These are phyloP conservation scores for Pseudotsuga menziesii DNA, from an alignment of 75 land plant species.

Conservation along the genomic window DNA sequence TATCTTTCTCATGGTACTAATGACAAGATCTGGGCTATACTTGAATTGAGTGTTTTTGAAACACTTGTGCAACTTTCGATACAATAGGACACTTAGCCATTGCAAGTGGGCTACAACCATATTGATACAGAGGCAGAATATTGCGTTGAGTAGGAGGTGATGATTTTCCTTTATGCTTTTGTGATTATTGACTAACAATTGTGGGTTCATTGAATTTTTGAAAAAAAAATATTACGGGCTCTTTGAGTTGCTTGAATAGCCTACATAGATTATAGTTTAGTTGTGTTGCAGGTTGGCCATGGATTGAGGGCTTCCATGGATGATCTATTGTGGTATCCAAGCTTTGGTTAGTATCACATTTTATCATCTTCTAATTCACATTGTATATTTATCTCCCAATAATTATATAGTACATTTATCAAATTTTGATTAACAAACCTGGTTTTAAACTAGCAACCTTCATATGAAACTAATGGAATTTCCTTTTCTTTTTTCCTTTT, in stretches of 20 bases:
- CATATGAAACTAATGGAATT: too few relatives aligned
- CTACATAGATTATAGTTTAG: neutral
- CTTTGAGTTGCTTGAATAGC: neutral
- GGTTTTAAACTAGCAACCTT: too few relatives aligned
- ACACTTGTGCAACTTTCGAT: too few relatives aligned
- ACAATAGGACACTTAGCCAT: neutral
- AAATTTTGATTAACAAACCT: neutral
- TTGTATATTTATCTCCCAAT: too few relatives aligned
- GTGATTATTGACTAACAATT: neutral
- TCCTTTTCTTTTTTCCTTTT: too few relatives aligned
- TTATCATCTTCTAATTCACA: too few relatives aligned
- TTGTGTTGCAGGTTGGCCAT: constrained; percentile 32
- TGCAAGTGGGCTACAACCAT: constrained; percentile 51
- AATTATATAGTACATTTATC: neutral
- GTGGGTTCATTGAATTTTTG: neutral
- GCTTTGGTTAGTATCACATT: constrained; percentile 25
- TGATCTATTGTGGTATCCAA: constrained; percentile 50
- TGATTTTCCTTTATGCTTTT: neutral
- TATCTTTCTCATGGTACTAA: too few relatives aligned
- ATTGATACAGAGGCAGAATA: constrained; percentile 43
- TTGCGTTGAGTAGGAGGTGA: constrained; percentile 33
- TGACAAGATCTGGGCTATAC: too few relatives aligned
- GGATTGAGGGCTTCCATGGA: constrained; percentile 36
- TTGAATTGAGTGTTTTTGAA: too few relatives aligned
- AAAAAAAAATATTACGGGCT: too few relatives aligned